These are phyloP conservation scores for Malassezia nana DNA, from an alignment of 1,284 basidiomycete genomes.

Conservation along the genomic window DNA sequence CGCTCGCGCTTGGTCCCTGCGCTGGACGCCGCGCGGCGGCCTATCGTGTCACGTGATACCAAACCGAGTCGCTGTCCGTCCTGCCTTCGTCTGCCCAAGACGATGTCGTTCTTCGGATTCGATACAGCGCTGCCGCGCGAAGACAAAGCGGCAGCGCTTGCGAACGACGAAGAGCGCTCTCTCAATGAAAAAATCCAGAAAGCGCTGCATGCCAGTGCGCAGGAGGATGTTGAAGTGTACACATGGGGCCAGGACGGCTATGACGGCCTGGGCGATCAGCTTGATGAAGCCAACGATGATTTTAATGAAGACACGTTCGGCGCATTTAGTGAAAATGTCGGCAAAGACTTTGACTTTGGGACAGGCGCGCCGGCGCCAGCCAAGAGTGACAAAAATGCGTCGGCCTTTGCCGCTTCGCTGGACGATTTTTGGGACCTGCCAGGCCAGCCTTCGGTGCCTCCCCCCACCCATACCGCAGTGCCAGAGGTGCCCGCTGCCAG, in stretches of 20 bases:
- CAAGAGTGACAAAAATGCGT: slow-evolving; percentile 23
- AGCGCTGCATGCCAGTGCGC: slow-evolving; percentile 53
- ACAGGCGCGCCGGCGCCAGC: slow-evolving; percentile 20
- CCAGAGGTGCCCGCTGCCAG: background rate
- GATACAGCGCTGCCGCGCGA: slow-evolving; percentile 40
- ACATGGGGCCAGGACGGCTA: slow-evolving; percentile 81
- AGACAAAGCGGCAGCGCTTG: slow-evolving; percentile 12
- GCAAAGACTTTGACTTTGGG: slow-evolving; percentile 84
- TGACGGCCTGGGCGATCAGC: slow-evolving; percentile 74
- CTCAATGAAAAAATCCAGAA: slow-evolving; percentile 50
- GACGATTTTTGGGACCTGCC: slow-evolving; percentile 46
- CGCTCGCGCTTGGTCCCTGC: slow-evolving; percentile 15
- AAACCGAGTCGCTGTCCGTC: background rate
- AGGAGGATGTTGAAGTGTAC: slow-evolving; percentile 69
- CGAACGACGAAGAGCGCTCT: slow-evolving; percentile 30
- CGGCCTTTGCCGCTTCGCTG: slow-evolving; percentile 39
- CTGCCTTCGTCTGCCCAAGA: background rate
- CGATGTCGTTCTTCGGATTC: slow-evolving; percentile 48
- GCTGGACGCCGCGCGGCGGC: background rate
- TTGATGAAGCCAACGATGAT: slow-evolving; percentile 58
- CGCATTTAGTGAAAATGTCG: slow-evolving; percentile 33
- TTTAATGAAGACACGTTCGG: slow-evolving; percentile 81
- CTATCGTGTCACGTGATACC: background rate
- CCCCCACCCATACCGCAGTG: slow-evolving; percentile 24
- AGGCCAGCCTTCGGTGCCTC: slow-evolving; percentile 3